Evolutionary conservation across 2,329 filamentous ascomycete species (phyloP).

Genomic region (Helotiales sp.): DNA sequence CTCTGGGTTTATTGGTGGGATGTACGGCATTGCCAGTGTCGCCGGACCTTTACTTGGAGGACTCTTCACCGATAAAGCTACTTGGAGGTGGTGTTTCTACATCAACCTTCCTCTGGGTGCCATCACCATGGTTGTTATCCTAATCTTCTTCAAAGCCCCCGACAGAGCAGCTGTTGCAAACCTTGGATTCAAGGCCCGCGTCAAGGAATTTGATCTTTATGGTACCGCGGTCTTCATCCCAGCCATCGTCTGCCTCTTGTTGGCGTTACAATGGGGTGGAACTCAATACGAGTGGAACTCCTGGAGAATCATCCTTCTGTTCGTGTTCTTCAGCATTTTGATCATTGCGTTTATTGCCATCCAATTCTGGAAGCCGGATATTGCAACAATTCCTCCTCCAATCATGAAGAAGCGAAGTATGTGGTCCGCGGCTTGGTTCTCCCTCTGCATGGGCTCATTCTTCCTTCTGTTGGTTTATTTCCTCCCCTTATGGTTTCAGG

Average conservation of each 20-base stretch:
- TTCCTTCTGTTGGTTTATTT: conserved; percentile 44
- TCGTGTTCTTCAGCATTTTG: conserved; percentile 35
- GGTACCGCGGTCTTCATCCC: conserved; percentile 39
- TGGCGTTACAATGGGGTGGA: conserved; percentile 45
- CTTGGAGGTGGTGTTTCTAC: conserved; percentile 35
- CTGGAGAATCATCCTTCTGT: conserved; percentile 36
- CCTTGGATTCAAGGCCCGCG: conserved; percentile 36
- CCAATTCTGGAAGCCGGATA: conserved; percentile 40
- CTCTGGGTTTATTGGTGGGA: conserved; percentile 33
- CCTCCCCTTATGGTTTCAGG: conserved; percentile 51
- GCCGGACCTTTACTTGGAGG: conserved; percentile 37
- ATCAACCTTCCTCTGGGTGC: conserved; percentile 36
- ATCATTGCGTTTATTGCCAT: conserved; percentile 33
- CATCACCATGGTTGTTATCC: conserved; percentile 40
- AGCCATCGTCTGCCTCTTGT: conserved; percentile 38
- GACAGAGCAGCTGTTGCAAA: conserved; percentile 36
- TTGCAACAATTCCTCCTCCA: conserved; percentile 42
- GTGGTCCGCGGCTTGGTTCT: conserved; percentile 34
- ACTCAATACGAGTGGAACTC: conserved; percentile 38
- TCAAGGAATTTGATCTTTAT: conserved; percentile 36
- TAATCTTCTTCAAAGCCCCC: conserved; percentile 44
- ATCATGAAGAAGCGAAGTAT: conserved; percentile 41
- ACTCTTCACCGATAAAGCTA: conserved; percentile 30
- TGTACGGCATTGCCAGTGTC: conserved; percentile 33
- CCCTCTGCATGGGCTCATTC: conserved; percentile 37